Base-by-base conservation (phyloP, 192 early-diverging fungal genomes). In the Coemansia sp. region DNA sequence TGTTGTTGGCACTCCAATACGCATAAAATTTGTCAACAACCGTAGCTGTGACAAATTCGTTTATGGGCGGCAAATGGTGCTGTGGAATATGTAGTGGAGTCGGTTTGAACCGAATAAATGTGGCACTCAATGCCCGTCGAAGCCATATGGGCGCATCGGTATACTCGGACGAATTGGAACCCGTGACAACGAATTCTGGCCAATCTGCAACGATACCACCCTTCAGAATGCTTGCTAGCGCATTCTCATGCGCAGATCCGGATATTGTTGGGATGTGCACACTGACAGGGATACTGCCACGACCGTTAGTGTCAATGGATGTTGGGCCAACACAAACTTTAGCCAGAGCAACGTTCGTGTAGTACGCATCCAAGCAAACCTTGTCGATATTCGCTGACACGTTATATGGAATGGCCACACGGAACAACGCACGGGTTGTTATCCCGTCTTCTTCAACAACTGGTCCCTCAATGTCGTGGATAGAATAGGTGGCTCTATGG, bases 1-100 rank as follows among this genome's bases (percentile, higher is more conserved):
- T 73, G 45, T 71, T 64, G 44, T 66, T 24, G 9, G 77, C 68
- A 48, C 71, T 73, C 77, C 77, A 79, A 62, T 68, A 71, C 14
- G 68, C 77, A 39, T 73, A 79, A 14, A 79, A n/a, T 34, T 62
- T 62, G 36, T 71, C 67, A 12, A 72, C 62, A n/a, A 62, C 51
- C n/a, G 73, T 35, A 18, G 62, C 66, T 33, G 63, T 63, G 26
- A 78, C 48, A 55, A 71, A 24, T 18, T 35, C 68, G 15, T 45
- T 60, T 26, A 69, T 2, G 2, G 64, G 55, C 0, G 68, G 68
- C n/a, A 67, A n/a, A 2, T 62, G 7, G 2, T 24, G 12, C 21
- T 15, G 55, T 2, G 77, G 56, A 20, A 67, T 35, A 26, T 20
- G 45, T n/a, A 52, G 11, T 7, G 60, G 24, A 12, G 62, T 56